Conservation (phyloP, 768 basidiomycete genomes). For the Lactarius evosmus region DNA sequence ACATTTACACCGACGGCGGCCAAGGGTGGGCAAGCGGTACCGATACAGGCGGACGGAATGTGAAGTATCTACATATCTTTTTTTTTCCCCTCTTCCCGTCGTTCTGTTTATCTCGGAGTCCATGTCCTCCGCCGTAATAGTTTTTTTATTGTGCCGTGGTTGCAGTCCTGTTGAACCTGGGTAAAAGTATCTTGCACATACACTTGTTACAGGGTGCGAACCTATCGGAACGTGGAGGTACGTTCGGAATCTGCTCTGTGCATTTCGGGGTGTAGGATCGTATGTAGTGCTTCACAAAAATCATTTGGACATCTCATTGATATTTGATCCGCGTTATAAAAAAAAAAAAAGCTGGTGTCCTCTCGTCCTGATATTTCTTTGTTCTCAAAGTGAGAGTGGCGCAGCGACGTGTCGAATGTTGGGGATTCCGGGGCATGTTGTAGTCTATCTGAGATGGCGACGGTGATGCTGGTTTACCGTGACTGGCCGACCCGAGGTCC, state of each 20-base stretch:
- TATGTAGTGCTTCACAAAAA: neutral
- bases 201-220: neutral
- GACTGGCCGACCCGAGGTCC: too few species aligned
- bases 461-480: too few species aligned
- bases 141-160: neutral
- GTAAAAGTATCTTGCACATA: neutral
- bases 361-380: too few species aligned
- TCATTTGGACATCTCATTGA: neutral
- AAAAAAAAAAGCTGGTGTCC: too few species aligned
- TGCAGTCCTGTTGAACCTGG: neutral
- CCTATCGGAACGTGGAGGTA: neutral
- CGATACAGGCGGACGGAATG: constrained; percentile 57
- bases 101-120: neutral
- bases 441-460: too few species aligned
- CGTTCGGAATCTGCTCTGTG: neutral
- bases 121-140: neutral
- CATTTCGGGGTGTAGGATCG: neutral
- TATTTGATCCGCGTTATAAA: neutral
- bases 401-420: too few species aligned
- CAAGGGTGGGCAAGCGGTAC: constrained; percentile 73
- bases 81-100: neutral
- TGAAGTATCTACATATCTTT: constrained; percentile 19
- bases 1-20: constrained; percentile 87
- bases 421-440: too few species aligned
- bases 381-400: too few species aligned